Conservation (phyloP, 2,329 filamentous ascomycete genomes). For the Colletotrichum zoysiae region DNA sequence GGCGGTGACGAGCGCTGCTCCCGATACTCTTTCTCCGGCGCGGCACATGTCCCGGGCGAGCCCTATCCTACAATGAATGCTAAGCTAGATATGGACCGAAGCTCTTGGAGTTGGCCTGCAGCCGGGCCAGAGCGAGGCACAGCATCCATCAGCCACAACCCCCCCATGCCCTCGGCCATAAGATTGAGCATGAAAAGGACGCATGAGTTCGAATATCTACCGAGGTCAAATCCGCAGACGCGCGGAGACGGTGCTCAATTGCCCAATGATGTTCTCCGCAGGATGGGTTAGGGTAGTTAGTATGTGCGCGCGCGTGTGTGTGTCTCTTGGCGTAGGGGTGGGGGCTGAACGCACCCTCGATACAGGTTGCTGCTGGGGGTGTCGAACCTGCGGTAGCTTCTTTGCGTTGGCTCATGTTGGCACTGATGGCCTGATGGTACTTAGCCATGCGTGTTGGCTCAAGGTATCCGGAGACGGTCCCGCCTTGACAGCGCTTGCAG, state of each 20-base stretch:
- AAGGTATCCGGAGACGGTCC: not conserved
- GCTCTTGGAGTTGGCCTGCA: no score
- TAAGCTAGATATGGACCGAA: no score
- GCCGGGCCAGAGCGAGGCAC: no score
- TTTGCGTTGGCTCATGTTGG: not conserved
- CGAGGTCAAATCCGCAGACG: not conserved
- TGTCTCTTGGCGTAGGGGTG: not conserved
- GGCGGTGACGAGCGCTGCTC: no score
- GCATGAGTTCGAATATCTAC: not conserved
- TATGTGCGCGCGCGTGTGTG: not conserved
- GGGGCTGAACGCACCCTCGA: constrained; percentile 9
- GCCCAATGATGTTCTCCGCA: constrained; percentile 6
- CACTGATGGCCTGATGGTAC: not conserved
- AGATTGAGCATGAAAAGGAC: not conserved
- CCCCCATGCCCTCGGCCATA: no score
- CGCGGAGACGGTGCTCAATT: not conserved
- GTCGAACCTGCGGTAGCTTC: not conserved
- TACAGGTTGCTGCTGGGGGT: not conserved
- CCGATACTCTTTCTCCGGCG: no score
- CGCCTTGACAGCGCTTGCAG: not conserved
- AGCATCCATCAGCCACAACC: no score
- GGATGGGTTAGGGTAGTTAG: constrained; percentile 28
- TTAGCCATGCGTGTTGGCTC: not conserved
- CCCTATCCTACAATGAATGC: not conserved
- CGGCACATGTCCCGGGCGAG: no score